Conservation (phyloP, 1,139 yeast species). For the Zygosaccharomyces pseudobailii region DNA sequence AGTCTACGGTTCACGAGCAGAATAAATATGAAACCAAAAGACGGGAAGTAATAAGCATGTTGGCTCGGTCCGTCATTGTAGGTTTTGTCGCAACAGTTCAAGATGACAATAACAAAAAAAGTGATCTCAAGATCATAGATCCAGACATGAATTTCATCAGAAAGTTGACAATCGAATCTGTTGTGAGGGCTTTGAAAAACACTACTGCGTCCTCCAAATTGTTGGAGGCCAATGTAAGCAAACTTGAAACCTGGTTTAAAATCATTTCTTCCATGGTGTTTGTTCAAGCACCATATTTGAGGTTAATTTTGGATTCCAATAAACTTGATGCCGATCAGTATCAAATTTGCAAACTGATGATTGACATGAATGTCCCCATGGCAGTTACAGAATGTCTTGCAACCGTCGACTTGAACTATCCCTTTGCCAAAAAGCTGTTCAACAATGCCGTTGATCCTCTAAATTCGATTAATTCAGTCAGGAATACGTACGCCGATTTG, state of each 20-base stretch:
- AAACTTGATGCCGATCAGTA: constrained; percentile 55
- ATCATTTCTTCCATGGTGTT: constrained; percentile 28
- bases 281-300: constrained; percentile 59
- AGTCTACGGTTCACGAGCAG: constrained; percentile 40
- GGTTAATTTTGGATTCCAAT: constrained; percentile 48
- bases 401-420: constrained; percentile 65
- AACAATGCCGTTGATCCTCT: constrained; percentile 57
- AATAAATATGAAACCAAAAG: constrained; percentile 35
- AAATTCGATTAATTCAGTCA: constrained; percentile 56
- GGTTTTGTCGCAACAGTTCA: constrained; percentile 56
- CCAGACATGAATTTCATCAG: constrained; percentile 69
- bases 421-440: constrained; percentile 56
- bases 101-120: constrained; percentile 39
- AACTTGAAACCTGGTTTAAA: constrained; percentile 32
- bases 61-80: constrained; percentile 44
- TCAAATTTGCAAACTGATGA: constrained; percentile 56
- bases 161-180: constrained; percentile 65
- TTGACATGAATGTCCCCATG: constrained; percentile 60
- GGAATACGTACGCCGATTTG: constrained; percentile 52
- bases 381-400: constrained; percentile 56
- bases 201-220: constrained; percentile 25
- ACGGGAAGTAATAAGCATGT: constrained; percentile 35
- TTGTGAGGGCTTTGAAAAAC: constrained; percentile 45
- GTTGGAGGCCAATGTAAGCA: constrained; percentile 28
- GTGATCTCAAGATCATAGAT: constrained; percentile 51